Percentiles rank a stretch among this genome's conserved stretches.
phyloP scores from a whole-genome alignment of 345 rosid genomes.

The Boechera stricta region DNA sequence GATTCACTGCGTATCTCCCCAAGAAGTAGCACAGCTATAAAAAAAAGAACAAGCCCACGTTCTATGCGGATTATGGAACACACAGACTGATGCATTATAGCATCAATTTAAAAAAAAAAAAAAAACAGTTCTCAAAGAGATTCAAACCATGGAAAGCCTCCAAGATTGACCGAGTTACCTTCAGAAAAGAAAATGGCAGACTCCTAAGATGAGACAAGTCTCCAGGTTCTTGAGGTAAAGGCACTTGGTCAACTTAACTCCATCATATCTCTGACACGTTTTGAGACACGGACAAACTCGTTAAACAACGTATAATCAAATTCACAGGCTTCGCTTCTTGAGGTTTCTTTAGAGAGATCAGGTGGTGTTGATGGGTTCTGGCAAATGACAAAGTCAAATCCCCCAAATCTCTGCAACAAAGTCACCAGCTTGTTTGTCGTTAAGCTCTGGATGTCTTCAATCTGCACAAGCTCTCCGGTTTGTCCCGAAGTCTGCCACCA shows the following conservation, averaged over 20 bases:
- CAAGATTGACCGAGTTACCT: constrained; percentile 3
- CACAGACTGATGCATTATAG: constrained; percentile 12
- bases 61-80: neutral
- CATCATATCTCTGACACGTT: constrained; percentile 63
- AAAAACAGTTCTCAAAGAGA: neutral
- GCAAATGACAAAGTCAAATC: constrained; percentile 75
- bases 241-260: constrained; percentile 31
- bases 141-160: constrained; percentile 15
- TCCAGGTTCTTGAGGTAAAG: constrained; percentile 6
- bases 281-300: constrained; percentile 76
- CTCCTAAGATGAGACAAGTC: constrained; percentile 14
- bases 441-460: constrained; percentile 68
- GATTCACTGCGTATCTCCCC: constrained; percentile 11
- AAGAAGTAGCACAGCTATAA: constrained; percentile 9
- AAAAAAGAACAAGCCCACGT: neutral
- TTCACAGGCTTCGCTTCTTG: constrained; percentile 29
- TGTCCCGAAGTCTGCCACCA: constrained; percentile 85
- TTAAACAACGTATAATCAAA: constrained; percentile 70
- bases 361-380: constrained; percentile 61
- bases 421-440: constrained; percentile 59
- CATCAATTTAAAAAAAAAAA: neutral
- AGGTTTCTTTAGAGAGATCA: constrained; percentile 37
- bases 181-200: constrained; percentile 2
- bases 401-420: constrained; percentile 58
- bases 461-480: constrained; percentile 75